Conservation (phyloP, 2,329 filamentous ascomycete species). For the Epichloe sibirici region DNA sequence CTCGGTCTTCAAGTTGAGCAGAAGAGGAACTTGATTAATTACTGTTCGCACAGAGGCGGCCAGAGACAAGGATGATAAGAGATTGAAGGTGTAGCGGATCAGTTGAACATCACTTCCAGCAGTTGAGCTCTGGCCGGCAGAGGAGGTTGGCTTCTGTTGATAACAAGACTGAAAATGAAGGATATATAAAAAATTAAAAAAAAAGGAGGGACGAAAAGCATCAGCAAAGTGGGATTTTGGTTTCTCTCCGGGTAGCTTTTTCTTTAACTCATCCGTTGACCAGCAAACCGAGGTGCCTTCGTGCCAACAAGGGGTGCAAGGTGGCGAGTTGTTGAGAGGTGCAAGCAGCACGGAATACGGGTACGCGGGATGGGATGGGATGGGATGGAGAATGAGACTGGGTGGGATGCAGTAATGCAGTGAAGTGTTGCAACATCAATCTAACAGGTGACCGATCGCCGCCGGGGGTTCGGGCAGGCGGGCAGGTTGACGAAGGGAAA, state of each 20-base stretch:
- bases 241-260: no score
- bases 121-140: constrained; percentile 7
- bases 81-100: neutral
- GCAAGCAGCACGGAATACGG: neutral
- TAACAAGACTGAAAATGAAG: neutral
- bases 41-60: neutral
- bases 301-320: neutral
- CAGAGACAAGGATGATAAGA: neutral
- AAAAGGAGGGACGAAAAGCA: neutral
- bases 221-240: no score
- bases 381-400: neutral
- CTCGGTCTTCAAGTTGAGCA: neutral
- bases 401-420: no score
- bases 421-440: neutral
- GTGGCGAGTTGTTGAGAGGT: neutral
- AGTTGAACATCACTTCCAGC: constrained; percentile 1
- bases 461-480: neutral
- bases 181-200: neutral
- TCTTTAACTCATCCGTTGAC: neutral
- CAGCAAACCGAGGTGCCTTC: neutral
- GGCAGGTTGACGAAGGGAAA: neutral
- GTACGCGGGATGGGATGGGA: neutral
- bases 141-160: neutral
- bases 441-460: neutral
- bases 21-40: neutral